phyloP scores from a whole-genome alignment of 257 asterid genomes.

The Verbena officinalis region DNA sequence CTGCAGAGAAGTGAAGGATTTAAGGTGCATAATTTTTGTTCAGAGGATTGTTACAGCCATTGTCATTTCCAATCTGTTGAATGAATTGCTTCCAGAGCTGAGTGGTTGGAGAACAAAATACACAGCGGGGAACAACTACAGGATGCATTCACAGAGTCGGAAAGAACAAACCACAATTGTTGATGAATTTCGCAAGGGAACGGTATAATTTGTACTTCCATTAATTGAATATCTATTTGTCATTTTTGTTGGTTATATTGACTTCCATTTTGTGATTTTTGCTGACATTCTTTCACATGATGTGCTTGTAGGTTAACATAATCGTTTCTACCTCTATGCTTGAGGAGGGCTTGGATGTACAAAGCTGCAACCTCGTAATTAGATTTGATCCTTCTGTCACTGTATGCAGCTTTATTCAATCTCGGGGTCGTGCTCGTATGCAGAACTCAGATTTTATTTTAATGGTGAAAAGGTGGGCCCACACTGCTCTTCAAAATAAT shows the following conservation, averaged over 20 bases:
- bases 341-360: slow-evolving; percentile 95
- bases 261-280: slow-evolving; percentile 4
- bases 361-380: slow-evolving; percentile 90
- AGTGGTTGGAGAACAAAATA: slow-evolving; percentile 73
- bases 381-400: slow-evolving; percentile 83
- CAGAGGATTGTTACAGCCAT: slow-evolving; percentile 78
- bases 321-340: slow-evolving; percentile 85
- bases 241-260: not conserved
- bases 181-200: slow-evolving; percentile 66
- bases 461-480: slow-evolving; percentile 67
- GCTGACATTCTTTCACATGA: slow-evolving; percentile 8
- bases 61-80: slow-evolving; percentile 58
- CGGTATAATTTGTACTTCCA: slow-evolving; percentile 33
- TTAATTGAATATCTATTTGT: not conserved
- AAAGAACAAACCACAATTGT: slow-evolving; percentile 58
- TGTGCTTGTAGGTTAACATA: slow-evolving; percentile 65
- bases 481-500: not conserved
- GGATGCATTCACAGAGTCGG: slow-evolving; percentile 61
- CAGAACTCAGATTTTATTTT: slow-evolving; percentile 75
- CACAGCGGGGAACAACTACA: slow-evolving; percentile 60
- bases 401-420: slow-evolving; percentile 90
- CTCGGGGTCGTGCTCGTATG: slow-evolving; percentile 97
- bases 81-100: slow-evolving; percentile 57
- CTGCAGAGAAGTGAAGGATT: slow-evolving; percentile 60
- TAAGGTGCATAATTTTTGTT: slow-evolving; percentile 88